Percentiles rank a stretch among this genome's conserved stretches.
phyloP scores from a whole-genome alignment of 441 rosid species.

The Francoa sonchifolia region DNA sequence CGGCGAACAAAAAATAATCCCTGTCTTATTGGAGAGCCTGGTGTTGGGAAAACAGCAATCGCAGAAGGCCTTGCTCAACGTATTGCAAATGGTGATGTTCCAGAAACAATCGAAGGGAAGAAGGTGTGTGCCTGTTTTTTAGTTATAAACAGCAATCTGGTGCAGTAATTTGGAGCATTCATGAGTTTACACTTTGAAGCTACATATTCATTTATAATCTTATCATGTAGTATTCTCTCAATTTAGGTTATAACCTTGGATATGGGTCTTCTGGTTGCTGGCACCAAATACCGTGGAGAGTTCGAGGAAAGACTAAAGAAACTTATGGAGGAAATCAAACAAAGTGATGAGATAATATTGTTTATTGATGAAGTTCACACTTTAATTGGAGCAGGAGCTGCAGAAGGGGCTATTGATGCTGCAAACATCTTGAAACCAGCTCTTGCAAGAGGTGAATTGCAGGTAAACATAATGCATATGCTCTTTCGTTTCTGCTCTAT shows the following conservation, averaged over 20 bases:
- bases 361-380: conserved; percentile 97
- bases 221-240: not conserved
- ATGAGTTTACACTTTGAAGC: not conserved
- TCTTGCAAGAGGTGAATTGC: conserved; percentile 94
- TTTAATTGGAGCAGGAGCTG: conserved; percentile 87
- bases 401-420: conserved; percentile 91
- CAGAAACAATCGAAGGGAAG: conserved; percentile 78
- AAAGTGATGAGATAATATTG: conserved; percentile 67
- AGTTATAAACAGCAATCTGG: not conserved
- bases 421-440: conserved; percentile 93
- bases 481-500: not conserved
- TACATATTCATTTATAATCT: conserved; percentile 9
- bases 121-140: conserved; percentile 26
- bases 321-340: conserved; percentile 80
- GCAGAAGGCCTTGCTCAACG: conserved; percentile 92
- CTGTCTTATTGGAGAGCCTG: conserved; percentile 97
- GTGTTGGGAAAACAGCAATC: conserved; percentile 98
- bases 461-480: conserved; percentile 49
- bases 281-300: conserved; percentile 95
- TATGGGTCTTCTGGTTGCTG: conserved; percentile 96
- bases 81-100: conserved; percentile 80
- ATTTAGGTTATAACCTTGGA: conserved; percentile 81
- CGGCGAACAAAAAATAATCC: conserved; percentile 94
- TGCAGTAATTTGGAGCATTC: not conserved
- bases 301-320: conserved; percentile 88